Conservation (phyloP, 495 filamentous ascomycete species). For the Friedmanniomyces simplex region DNA sequence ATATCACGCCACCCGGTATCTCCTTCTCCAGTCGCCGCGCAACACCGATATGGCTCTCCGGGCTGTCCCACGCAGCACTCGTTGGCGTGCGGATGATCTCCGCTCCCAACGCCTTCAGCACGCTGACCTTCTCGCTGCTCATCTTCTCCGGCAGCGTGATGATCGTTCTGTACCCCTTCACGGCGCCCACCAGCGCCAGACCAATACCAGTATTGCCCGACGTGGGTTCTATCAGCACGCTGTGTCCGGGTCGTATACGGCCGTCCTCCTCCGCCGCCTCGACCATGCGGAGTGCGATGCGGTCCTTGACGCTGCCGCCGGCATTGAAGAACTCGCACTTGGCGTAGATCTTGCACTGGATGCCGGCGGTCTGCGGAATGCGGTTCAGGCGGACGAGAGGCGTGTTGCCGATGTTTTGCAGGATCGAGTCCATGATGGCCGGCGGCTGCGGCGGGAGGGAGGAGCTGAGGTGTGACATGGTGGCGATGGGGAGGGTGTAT, state of each 20-base stretch:
- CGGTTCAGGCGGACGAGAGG: conserved; percentile 86
- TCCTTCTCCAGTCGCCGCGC: conserved; percentile 84
- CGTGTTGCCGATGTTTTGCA: conserved; percentile 81
- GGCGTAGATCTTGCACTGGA: conserved; percentile 82
- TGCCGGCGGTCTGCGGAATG: conserved; percentile 78
- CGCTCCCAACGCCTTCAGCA: conserved; percentile 82
- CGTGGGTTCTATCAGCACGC: conserved; percentile 84
- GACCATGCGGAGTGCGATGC: conserved; percentile 95
- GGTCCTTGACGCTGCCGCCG: conserved; percentile 94
- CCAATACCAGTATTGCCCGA: conserved; percentile 98
- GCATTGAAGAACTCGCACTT: conserved; percentile 97
- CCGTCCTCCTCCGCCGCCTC: conserved; percentile 86
- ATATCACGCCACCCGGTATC: conserved; percentile 89
- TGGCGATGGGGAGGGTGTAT: not conserved
- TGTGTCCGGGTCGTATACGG: conserved; percentile 93
- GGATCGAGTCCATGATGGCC: conserved; percentile 47
- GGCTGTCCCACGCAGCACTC: conserved; percentile 84
- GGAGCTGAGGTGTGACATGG: conserved; percentile 38
- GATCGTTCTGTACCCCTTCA: conserved; percentile 96
- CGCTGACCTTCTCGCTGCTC: conserved; percentile 94
- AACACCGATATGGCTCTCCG: conserved; percentile 95
- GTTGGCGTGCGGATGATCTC: conserved; percentile 98
- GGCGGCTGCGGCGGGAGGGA: conserved; percentile 43
- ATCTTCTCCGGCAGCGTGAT: conserved; percentile 99
- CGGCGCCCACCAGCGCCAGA: conserved; percentile 80